phyloP scores from a whole-genome alignment of 192 early-diverging fungal genomes.

The Umbelopsis ramanniana region DNA sequence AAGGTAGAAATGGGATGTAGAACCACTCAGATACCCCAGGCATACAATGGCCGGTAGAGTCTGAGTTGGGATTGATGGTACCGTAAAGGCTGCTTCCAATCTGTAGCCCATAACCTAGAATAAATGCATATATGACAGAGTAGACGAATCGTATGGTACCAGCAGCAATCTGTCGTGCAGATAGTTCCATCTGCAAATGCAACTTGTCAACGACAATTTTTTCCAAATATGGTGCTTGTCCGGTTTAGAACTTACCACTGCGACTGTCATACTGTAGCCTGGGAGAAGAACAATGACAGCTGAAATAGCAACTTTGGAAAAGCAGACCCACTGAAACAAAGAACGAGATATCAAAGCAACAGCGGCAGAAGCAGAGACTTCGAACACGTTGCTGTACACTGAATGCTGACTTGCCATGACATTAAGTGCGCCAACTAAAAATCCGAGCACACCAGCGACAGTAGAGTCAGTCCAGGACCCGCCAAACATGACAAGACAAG shows the following conservation, averaged over 20 bases:
- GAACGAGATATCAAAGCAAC: slow-evolving; percentile 38
- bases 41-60: slow-evolving; percentile 26
- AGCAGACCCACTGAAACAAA: slow-evolving; percentile 35
- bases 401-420: slow-evolving; percentile 62
- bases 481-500: slow-evolving; percentile 63
- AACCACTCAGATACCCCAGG: slow-evolving; percentile 33
- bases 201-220: not conserved
- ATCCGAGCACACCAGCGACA: slow-evolving; percentile 53
- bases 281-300: slow-evolving; percentile 65
- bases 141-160: slow-evolving; percentile 61
- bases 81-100: slow-evolving; percentile 39
- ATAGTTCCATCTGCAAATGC: slow-evolving; percentile 71
- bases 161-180: slow-evolving; percentile 83
- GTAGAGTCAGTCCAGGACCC: slow-evolving; percentile 63
- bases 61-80: slow-evolving; percentile 27
- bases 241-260: slow-evolving; percentile 51
- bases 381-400: slow-evolving; percentile 72
- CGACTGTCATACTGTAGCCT: slow-evolving; percentile 80
- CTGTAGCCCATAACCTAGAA: slow-evolving; percentile 76
- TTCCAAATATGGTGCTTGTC: not conserved
- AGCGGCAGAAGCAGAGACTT: slow-evolving; percentile 37
- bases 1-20: slow-evolving; percentile 50
- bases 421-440: slow-evolving; percentile 63
- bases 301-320: slow-evolving; percentile 39
- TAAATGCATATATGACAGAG: slow-evolving; percentile 69